A percentile compares a stretch with the other conserved stretches of the same genome.
phyloP scores from a whole-genome alignment of 2,329 filamentous ascomycete species.

The Phaeosphaeria sp. region DNA sequence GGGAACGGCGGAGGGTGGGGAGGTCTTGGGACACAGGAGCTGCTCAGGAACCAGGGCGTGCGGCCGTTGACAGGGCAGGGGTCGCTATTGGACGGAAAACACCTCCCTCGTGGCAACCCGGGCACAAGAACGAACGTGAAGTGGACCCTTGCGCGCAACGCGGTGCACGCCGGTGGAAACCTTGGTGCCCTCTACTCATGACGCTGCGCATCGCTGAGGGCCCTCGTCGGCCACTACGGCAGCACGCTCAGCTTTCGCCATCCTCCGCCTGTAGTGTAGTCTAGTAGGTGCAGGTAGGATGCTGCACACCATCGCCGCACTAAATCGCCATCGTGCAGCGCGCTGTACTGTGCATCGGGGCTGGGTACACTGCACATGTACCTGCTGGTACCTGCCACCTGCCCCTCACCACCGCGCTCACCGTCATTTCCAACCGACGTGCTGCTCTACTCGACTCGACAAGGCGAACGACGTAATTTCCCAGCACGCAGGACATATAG shows the following conservation, averaged over 20 bases:
- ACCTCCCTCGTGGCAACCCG: conserved; percentile 1
- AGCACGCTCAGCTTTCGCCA: neutral
- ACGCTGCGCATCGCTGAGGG: neutral
- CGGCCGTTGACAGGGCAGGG: neutral
- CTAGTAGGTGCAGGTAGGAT: neutral
- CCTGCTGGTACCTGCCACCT: neutral
- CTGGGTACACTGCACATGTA: neutral
- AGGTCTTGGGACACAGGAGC: neutral
- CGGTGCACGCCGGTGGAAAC: neutral
- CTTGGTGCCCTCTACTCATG: neutral
- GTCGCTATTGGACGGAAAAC: neutral
- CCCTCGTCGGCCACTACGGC: no score
- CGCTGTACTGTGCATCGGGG: neutral
- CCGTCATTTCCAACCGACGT: conserved; percentile 12
- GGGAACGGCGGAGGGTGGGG: neutral
- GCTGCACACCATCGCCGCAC: neutral
- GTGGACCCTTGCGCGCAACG: neutral
- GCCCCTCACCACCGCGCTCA: neutral
- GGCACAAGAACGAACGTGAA: neutral
- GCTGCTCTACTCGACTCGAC: conserved; percentile 5
- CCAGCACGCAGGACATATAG: conserved; percentile 19
- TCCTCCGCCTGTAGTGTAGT: neutral
- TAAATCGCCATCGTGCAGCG: neutral
- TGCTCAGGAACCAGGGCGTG: neutral
- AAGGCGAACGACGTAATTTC: conserved; percentile 6